Percentiles rank a stretch among this genome's conserved stretches.
Conservation (phyloP, 1,284 basidiomycete genomes). For the Heterobasidion occidentale region DNA sequence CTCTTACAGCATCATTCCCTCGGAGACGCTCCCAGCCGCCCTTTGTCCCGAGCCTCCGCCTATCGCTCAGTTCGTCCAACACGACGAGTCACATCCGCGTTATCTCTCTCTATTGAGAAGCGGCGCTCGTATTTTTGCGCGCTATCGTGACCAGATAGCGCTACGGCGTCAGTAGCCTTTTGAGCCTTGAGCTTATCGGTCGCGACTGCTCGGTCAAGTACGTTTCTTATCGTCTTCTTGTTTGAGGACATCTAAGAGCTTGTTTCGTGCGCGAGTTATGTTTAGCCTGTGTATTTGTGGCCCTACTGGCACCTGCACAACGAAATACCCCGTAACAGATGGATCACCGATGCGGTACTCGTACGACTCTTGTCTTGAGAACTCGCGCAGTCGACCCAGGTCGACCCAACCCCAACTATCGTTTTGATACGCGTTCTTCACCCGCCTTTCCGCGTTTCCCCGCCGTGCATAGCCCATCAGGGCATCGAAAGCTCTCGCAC, state of each 20-base stretch:
- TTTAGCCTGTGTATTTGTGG: no score
- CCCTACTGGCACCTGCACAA: not conserved
- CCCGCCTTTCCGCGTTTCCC: no score
- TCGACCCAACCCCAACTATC: not conserved
- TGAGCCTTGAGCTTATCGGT: not conserved
- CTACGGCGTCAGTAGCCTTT: not conserved
- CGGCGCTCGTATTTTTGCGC: not conserved
- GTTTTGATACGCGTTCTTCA: no score
- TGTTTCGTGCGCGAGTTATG: no score
- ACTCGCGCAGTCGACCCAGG: not conserved
- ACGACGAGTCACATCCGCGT: not conserved
- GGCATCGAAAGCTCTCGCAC: no score
- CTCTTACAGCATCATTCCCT: no score
- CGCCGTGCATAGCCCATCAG: no score
- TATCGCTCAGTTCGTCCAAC: no score
- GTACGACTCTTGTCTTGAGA: not conserved
- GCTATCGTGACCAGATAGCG: not conserved
- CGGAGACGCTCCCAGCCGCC: no score
- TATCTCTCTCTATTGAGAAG: not conserved
- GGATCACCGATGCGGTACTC: not conserved
- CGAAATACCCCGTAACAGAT: not conserved
- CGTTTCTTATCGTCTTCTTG: no score
- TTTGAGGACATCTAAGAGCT: no score
- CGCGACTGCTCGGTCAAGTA: not conserved
- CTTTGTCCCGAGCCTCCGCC: no score